A percentile compares a stretch with the other conserved stretches of the same genome.
These are phyloP conservation scores for Zhuliangozyma blackwelliae DNA, from an alignment of 1,139 yeast species.

Conservation along the genomic window DNA sequence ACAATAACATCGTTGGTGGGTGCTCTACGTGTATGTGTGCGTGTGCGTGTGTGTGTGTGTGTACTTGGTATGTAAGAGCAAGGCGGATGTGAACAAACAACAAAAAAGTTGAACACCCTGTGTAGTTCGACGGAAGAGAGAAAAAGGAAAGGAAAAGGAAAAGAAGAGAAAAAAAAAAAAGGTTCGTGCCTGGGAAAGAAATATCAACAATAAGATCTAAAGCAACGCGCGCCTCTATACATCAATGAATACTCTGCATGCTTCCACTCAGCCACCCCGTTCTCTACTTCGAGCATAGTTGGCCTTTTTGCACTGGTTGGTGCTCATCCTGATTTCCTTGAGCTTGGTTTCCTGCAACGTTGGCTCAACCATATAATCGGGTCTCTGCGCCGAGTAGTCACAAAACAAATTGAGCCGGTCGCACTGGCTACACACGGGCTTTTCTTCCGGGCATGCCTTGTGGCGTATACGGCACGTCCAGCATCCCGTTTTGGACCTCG, in stretches of 20 bases:
- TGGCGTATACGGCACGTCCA: constrained; percentile 69
- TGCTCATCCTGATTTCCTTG: constrained; percentile 42
- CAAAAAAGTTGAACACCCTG: too few relatives aligned
- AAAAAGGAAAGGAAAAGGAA: too few relatives aligned
- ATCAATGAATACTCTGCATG: too few relatives aligned
- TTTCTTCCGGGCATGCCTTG: constrained; percentile 61
- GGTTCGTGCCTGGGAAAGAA: not conserved
- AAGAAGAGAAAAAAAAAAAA: not conserved
- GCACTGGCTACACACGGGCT: constrained; percentile 55
- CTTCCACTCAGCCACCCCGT: too few relatives aligned
- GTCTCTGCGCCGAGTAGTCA: constrained; percentile 49
- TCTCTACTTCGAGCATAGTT: too few relatives aligned
- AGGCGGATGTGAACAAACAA: too few relatives aligned
- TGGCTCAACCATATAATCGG: constrained; percentile 50
- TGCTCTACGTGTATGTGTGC: too few relatives aligned
- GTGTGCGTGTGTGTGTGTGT: too few relatives aligned
- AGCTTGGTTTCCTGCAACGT: constrained; percentile 38
- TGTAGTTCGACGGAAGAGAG: too few relatives aligned
- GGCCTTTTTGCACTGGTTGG: not conserved
- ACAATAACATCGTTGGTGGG: constrained; percentile 3
- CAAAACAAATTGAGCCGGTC: constrained; percentile 46
- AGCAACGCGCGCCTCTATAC: too few relatives aligned
- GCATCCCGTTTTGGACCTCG: constrained; percentile 57
- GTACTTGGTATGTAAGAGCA: too few relatives aligned
- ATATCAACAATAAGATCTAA: too few relatives aligned